These are phyloP conservation scores for Vitis rupestris DNA, from an alignment of 164 flowering plant genomes.

Conservation along the genomic window DNA sequence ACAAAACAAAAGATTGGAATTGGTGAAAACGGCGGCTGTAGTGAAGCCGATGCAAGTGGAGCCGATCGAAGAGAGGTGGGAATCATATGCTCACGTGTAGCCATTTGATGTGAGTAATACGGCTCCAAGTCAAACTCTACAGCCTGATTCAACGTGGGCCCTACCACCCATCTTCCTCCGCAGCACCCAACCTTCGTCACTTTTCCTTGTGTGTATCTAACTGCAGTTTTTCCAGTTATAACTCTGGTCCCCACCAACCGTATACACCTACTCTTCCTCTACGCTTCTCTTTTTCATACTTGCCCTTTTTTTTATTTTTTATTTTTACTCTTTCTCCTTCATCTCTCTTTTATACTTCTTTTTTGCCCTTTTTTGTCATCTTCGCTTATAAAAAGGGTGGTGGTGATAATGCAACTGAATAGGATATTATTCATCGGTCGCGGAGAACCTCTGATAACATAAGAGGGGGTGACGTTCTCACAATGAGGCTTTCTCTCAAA, in stretches of 20 bases:
- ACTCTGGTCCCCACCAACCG: background rate
- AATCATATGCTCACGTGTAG: no score
- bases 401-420: no score
- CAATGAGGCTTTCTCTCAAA: slow-evolving; percentile 22
- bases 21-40: no score
- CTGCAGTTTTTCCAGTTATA: slow-evolving; percentile 11
- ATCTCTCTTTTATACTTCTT: background rate
- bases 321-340: background rate
- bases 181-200: background rate
- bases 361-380: no score
- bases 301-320: background rate
- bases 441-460: no score
- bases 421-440: no score
- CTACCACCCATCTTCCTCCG: background rate
- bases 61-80: no score
- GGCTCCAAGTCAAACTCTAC: slow-evolving; percentile 9
- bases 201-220: no score
- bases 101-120: background rate
- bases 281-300: background rate
- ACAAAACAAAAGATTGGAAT: no score
- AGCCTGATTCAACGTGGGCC: background rate
- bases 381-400: no score
- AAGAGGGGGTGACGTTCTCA: background rate
- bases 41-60: no score
- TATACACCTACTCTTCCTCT: background rate